These are phyloP conservation scores for Serendipita indica DNA, from an alignment of 768 basidiomycete species.

Conservation along the genomic window DNA sequence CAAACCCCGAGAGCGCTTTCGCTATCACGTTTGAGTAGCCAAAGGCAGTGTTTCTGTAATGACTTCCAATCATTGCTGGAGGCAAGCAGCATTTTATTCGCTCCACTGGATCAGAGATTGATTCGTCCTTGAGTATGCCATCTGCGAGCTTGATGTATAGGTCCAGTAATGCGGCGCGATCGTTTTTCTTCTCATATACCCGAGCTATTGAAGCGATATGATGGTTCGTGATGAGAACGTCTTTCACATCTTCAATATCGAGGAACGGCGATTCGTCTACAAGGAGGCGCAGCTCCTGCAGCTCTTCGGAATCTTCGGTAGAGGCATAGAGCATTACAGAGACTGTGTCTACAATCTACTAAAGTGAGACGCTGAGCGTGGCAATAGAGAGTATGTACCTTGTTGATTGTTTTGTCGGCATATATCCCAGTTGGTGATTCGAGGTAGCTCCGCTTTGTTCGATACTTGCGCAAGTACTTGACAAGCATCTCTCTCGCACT, in stretches of 20 bases:
- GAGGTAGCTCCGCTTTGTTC: constrained; percentile 24
- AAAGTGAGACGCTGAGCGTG: not conserved
- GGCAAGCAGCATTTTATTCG: constrained; percentile 44
- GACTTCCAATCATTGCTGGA: constrained; percentile 44
- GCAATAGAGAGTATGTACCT: not conserved
- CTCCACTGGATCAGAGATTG: constrained; percentile 46
- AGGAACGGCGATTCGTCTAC: constrained; percentile 41
- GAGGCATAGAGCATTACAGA: constrained; percentile 60
- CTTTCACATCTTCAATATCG: constrained; percentile 47
- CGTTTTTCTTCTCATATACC: constrained; percentile 41
- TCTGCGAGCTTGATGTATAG: constrained; percentile 41
- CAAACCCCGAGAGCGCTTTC: constrained; percentile 56
- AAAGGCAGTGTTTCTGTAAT: constrained; percentile 62
- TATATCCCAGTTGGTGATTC: not conserved
- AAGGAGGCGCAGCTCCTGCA: constrained; percentile 48
- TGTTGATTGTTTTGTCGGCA: not conserved
- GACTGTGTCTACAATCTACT: constrained; percentile 66
- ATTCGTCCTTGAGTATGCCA: constrained; percentile 46
- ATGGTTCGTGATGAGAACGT: constrained; percentile 33
- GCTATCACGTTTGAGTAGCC: constrained; percentile 57
- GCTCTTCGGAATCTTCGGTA: constrained; percentile 43
- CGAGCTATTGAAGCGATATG: constrained; percentile 48
- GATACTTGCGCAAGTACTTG: constrained; percentile 46
- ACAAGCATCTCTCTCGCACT: constrained; percentile 68
- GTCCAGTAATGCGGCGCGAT: constrained; percentile 49